Conservation (phyloP, 352 stramenopile species). For the Pythium angustatum region DNA sequence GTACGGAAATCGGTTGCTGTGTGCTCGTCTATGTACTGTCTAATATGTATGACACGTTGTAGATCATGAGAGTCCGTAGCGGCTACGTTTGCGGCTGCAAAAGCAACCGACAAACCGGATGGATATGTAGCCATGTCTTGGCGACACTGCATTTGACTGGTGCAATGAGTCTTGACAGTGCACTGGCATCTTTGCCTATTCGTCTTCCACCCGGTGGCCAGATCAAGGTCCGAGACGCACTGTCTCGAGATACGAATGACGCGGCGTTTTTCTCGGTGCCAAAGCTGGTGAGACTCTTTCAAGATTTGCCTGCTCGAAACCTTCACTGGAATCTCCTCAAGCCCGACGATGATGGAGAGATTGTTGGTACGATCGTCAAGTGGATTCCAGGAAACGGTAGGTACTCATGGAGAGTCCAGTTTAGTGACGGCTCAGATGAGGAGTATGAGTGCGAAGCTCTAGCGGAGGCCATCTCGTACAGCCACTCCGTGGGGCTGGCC, state of each 20-base stretch:
- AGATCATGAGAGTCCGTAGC: too few species aligned
- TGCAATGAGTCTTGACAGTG: not conserved
- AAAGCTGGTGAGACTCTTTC: not conserved
- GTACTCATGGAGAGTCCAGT: not conserved
- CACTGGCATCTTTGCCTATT: not conserved
- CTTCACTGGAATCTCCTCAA: not conserved
- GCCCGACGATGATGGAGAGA: not conserved
- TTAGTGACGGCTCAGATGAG: not conserved
- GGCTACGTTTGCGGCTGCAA: not conserved
- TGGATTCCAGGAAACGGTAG: not conserved
- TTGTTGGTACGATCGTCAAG: not conserved
- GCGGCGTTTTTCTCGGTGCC: not conserved
- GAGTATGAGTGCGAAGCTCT: not conserved
- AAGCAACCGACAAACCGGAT: not conserved
- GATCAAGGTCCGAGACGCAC: not conserved
- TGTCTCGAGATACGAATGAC: not conserved
- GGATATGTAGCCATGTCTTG: not conserved
- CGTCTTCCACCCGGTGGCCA: not conserved
- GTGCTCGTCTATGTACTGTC: too few species aligned
- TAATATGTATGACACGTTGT: too few species aligned
- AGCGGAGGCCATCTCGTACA: not conserved
- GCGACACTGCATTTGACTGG: not conserved
- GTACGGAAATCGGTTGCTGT: too few species aligned
- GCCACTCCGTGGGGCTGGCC: not conserved
- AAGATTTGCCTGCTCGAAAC: not conserved